Conservation (phyloP, 1,284 basidiomycete species). For the Fomitiporia mediterranea region DNA sequence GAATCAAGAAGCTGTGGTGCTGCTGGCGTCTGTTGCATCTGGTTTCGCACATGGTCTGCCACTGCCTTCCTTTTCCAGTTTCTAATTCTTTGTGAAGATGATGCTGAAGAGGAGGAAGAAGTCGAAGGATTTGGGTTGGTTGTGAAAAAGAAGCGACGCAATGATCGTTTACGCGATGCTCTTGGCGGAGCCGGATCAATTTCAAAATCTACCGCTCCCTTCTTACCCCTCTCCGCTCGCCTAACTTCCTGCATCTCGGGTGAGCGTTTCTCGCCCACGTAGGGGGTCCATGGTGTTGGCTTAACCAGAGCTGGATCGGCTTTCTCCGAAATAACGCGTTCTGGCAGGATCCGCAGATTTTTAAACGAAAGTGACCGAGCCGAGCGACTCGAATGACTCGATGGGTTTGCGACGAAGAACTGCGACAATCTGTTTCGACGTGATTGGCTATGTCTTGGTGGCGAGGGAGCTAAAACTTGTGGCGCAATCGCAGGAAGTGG, state of each 20-base stretch:
- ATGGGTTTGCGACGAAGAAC: slow-evolving; percentile 15
- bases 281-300: neutral
- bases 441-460: neutral
- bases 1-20: neutral
- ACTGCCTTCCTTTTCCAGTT: neutral
- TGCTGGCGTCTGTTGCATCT: slow-evolving; percentile 1
- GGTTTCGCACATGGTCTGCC: slow-evolving; percentile 5
- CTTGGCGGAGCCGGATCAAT: neutral
- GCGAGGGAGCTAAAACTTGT: neutral
- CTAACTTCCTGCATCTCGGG: neutral
- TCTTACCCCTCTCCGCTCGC: slow-evolving; percentile 4
- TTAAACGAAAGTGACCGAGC: neutral
- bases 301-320: neutral
- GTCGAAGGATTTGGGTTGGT: slow-evolving; percentile 14
- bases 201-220: slow-evolving; percentile 12
- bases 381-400: slow-evolving; percentile 8
- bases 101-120: slow-evolving; percentile 6
- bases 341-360: neutral
- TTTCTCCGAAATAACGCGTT: neutral
- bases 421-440: neutral
- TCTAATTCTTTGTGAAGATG: neutral
- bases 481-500: neutral
- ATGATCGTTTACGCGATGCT: neutral
- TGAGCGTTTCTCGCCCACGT: neutral
- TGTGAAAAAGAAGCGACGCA: slow-evolving; percentile 16